A percentile compares a stretch with the other conserved stretches of the same genome.
Conservation (phyloP, 257 asterid genomes). For the Gentiana straminea region DNA sequence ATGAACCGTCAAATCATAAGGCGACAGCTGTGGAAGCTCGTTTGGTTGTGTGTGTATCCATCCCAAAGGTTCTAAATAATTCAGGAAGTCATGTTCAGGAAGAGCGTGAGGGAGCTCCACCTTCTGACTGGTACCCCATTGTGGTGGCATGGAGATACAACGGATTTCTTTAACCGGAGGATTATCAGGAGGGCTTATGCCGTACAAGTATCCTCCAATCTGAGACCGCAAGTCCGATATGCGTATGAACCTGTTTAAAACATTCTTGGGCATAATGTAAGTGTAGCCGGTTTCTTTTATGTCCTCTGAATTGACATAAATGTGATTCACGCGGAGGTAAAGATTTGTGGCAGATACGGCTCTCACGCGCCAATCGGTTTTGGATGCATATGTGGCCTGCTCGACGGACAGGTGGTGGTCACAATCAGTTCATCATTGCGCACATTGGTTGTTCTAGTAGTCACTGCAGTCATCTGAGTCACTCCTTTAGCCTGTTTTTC, state of each 20-base stretch:
- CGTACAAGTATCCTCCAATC: conserved; percentile 79
- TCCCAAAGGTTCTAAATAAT: conserved; percentile 87
- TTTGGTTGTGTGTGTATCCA: conserved; percentile 99
- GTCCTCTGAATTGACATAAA: conserved; percentile 92
- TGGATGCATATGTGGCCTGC: conserved; percentile 71
- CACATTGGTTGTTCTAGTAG: conserved; percentile 81
- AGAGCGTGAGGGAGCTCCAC: conserved; percentile 83
- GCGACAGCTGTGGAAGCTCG: conserved; percentile 90
- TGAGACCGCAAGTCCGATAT: conserved; percentile 90
- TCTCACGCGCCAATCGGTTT: conserved; percentile 98
- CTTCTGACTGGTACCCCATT: conserved; percentile 95
- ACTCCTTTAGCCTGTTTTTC: conserved; percentile 96
- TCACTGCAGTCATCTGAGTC: conserved; percentile 88
- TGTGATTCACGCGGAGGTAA: conserved; percentile 91
- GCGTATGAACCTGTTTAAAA: conserved; percentile 88
- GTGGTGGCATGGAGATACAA: conserved; percentile 92
- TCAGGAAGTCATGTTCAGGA: conserved; percentile 79
- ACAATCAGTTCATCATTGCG: conserved; percentile 85
- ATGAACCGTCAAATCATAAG: conserved; percentile 73
- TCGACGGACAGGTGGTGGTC: conserved; percentile 87
- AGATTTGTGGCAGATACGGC: conserved; percentile 95
- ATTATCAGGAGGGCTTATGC: conserved; percentile 91
- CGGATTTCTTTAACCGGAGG: conserved; percentile 98
- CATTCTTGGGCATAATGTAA: conserved; percentile 89
- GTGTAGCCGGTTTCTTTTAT: conserved; percentile 98